Percentiles rank a stretch among this genome's conserved stretches.
Conservation (phyloP, 345 rosid genomes). For the Citrus hindsii region DNA sequence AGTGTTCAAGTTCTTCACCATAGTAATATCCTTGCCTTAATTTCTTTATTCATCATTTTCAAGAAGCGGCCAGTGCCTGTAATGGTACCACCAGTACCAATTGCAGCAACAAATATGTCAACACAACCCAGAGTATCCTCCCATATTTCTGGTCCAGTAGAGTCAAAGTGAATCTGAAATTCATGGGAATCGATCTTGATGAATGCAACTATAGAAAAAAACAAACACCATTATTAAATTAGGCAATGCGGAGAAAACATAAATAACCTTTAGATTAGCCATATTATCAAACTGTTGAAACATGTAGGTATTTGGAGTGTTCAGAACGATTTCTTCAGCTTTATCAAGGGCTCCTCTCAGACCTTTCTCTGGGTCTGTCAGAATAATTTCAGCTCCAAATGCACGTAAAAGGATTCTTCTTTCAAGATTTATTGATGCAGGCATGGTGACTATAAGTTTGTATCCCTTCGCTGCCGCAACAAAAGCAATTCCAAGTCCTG, state of each 20-base stretch:
- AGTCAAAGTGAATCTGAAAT: conserved; percentile 81
- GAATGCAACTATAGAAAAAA: not conserved
- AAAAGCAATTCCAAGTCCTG: conserved; percentile 87
- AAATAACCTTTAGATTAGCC: conserved; percentile 64
- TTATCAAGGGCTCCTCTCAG: conserved; percentile 81
- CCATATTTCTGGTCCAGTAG: conserved; percentile 97
- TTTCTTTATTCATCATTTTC: conserved; percentile 68
- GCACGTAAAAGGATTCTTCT: conserved; percentile 86
- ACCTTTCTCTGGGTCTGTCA: conserved; percentile 87
- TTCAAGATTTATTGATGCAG: conserved; percentile 78
- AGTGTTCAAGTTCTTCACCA: not conserved
- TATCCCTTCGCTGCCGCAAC: conserved; percentile 88
- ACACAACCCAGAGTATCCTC: conserved; percentile 77
- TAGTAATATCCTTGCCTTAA: conserved; percentile 44
- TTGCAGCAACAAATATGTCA: conserved; percentile 76
- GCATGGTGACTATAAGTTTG: conserved; percentile 84
- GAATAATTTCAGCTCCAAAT: conserved; percentile 78
- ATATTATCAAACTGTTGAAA: conserved; percentile 79
- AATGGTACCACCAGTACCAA: conserved; percentile 94
- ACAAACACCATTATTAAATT: not conserved
- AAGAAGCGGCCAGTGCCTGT: conserved; percentile 82
- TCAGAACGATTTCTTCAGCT: conserved; percentile 73
- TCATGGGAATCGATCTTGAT: conserved; percentile 5
- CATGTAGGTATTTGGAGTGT: conserved; percentile 68
- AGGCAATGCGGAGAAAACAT: not conserved